Base-by-base conservation (phyloP, 306 rosid species). In the Cicer cuneatum region DNA sequence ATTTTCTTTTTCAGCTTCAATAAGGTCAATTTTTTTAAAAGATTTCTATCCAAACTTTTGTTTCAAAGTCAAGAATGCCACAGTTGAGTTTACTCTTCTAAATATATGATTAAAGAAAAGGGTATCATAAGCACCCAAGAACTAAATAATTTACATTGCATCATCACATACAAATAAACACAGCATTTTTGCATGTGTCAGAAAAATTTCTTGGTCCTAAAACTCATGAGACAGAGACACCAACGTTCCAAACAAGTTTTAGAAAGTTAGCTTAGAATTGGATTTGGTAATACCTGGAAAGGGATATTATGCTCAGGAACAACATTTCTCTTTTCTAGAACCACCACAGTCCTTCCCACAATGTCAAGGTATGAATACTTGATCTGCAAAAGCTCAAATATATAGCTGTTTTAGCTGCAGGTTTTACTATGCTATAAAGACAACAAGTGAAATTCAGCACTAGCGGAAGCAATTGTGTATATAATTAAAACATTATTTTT, bases 321-420 rank as follows among this genome's bases (percentile, higher is more conserved):
- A 56, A 67, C 90, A 56, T 92, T 94, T 75, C 84, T 87, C 92
- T 92, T 92, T 87, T 88, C 92, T 29, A 94, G 82, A 81, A 90
- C 96, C 70, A 90, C 88, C 78, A 94, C 97, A 16, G 96, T 85
- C 88, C 99, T 92, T 72, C 99, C 99, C 24, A 90, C 86, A 15
- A 92, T 84, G 76, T 94, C 99, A 85, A 94, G 93, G 81, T 94
- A 94, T 46, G 99, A 92, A 85, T 88, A 83, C 85, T 94, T 94
- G 80, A 78, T 85, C 99, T 94, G 93, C 80, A 69, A 73, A 81
- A 24, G 54, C 66, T 66, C 72, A 76, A 80, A 82, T 9, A 61
- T 72, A 77, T 78, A 61, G 63, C 66, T 1, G 14, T 14, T 49
- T 66, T 63, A 75, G 71, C 62, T 35, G 72, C 70, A 47, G 33